phyloP scores from a whole-genome alignment of 352 stramenopile genomes.

The Phytophthora megakarya region DNA sequence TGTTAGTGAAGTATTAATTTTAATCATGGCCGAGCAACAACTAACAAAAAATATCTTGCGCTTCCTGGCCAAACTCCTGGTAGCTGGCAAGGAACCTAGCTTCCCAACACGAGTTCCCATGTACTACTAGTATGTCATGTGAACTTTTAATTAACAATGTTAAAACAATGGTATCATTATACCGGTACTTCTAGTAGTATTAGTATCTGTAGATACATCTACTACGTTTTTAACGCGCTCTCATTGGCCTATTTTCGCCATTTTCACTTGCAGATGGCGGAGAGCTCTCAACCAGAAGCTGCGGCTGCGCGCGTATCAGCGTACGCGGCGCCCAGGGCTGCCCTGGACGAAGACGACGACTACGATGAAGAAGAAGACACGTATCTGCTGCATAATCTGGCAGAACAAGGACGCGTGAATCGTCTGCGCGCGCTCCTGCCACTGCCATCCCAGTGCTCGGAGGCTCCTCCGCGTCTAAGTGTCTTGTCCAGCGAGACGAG shows the following conservation, averaged over 20 bases:
- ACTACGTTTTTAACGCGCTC: not conserved
- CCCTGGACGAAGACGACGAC: slow-evolving; percentile 42
- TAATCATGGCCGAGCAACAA: too few species aligned
- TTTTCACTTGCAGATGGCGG: slow-evolving; percentile 1
- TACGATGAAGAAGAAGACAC: slow-evolving; percentile 47
- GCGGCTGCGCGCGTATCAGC: not conserved
- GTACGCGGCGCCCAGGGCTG: not conserved
- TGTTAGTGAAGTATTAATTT: too few species aligned
- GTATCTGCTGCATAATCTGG: slow-evolving; percentile 67
- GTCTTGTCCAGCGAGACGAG: slow-evolving; percentile 57
- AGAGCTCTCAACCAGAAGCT: slow-evolving; percentile 1
- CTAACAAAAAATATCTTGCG: too few species aligned
- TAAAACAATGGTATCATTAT: too few species aligned
- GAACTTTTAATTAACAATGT: too few species aligned
- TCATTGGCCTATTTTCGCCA: slow-evolving; percentile 10
- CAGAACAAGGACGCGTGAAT: slow-evolving; percentile 56
- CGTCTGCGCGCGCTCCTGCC: slow-evolving; percentile 56
- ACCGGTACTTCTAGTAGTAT: too few species aligned
- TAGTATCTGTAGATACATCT: too few species aligned
- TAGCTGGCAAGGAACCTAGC: too few species aligned
- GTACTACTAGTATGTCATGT: too few species aligned
- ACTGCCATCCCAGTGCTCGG: slow-evolving; percentile 3
- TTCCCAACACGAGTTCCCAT: too few species aligned
- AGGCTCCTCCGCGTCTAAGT: slow-evolving; percentile 30
- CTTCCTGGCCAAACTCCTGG: too few species aligned